A percentile compares a stretch with the other conserved stretches of the same genome.
Conservation (phyloP, 805 yeast species). For the Yarrowia yakushimensis region DNA sequence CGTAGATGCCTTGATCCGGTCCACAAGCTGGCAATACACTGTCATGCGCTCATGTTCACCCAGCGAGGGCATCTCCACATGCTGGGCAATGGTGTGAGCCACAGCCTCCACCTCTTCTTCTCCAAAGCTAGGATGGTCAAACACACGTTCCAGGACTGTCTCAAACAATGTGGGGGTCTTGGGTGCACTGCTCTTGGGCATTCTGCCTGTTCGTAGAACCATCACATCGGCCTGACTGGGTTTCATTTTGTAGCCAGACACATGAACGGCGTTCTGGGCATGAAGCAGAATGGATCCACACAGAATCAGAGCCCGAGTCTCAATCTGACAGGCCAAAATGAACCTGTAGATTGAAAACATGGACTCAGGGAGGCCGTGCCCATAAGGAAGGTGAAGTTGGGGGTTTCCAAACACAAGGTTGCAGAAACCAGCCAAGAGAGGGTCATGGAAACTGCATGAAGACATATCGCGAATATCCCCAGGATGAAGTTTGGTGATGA, state of each 20-base stretch:
- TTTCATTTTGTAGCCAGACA: not conserved
- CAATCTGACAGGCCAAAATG: not conserved
- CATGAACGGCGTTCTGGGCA: not conserved
- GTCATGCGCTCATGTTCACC: not conserved
- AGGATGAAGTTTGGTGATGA: not conserved
- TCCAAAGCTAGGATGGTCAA: not conserved
- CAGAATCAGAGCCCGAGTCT: constrained; percentile 3
- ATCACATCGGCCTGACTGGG: not conserved
- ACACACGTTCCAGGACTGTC: not conserved
- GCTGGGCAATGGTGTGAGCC: not conserved
- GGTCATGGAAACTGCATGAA: not conserved
- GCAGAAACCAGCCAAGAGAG: not conserved
- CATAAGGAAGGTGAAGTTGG: not conserved
- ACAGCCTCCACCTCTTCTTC: not conserved
- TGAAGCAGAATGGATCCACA: not conserved
- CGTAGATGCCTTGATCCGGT: not conserved
- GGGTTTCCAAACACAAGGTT: not conserved
- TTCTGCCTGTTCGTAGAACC: not conserved
- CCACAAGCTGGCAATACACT: not conserved
- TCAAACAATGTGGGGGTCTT: not conserved
- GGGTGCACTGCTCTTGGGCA: not conserved
- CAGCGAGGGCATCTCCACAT: not conserved
- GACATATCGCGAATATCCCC: constrained; percentile 9
- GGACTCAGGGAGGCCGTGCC: not conserved
- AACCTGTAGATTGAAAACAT: constrained; percentile 16